Conservation (phyloP, 495 filamentous ascomycete genomes). For the Penicillium taxi region DNA sequence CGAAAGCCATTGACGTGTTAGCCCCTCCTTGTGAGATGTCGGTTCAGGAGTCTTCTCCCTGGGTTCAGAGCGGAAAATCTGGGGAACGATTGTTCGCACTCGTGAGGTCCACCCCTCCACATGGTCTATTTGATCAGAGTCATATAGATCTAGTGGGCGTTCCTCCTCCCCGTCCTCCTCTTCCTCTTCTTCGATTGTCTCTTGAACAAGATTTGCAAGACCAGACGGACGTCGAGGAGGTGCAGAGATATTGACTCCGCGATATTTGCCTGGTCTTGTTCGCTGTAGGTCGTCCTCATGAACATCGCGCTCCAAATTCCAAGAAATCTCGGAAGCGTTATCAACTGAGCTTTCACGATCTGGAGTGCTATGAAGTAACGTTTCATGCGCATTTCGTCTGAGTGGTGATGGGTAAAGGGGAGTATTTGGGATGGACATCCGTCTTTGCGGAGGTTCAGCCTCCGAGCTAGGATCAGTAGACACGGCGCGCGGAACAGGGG, state of each 20-base stretch:
- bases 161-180: not conserved
- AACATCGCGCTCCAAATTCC: slow-evolving; percentile 36
- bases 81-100: slow-evolving; percentile 23
- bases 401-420: slow-evolving; percentile 32
- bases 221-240: slow-evolving; percentile 39
- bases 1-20: slow-evolving; percentile 5
- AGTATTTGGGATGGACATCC: slow-evolving; percentile 11
- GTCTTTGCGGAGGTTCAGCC: slow-evolving; percentile 15
- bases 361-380: slow-evolving; percentile 15
- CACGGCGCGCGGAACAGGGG: slow-evolving; percentile 29
- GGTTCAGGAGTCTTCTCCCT: not conserved
- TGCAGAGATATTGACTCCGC: slow-evolving; percentile 30
- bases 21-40: slow-evolving; percentile 2
- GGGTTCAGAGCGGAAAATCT: slow-evolving; percentile 2
- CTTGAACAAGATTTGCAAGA: slow-evolving; percentile 17
- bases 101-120: slow-evolving; percentile 25
- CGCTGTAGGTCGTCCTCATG: slow-evolving; percentile 35
- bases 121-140: slow-evolving; percentile 17
- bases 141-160: too few species aligned
- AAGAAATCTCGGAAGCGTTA: slow-evolving; percentile 33
- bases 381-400: slow-evolving; percentile 11
- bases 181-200: slow-evolving; percentile 28
- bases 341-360: slow-evolving; percentile 24
- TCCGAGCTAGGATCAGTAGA: slow-evolving; percentile 30
- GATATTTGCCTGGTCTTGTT: slow-evolving; percentile 23